Evolutionary conservation across 2,329 filamentous ascomycete species (phyloP), one percentile per base, ranked within the genome.

Genomic region (Arthroderma sp.): DNA sequence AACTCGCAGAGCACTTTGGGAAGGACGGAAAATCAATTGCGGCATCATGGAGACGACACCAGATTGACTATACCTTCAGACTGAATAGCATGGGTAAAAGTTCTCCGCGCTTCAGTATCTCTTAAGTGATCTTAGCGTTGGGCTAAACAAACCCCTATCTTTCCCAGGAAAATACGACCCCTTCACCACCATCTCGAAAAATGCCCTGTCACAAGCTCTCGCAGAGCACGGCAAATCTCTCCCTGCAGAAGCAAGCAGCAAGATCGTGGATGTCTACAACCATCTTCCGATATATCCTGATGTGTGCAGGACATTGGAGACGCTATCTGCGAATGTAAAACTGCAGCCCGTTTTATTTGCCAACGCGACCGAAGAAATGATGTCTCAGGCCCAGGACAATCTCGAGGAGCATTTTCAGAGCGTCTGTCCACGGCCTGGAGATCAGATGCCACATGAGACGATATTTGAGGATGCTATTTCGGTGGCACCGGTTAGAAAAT

Each of bases 21-120:
- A 58, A 73, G 29, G 74, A 77, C 4, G 77, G 78, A 2, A 61
- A 68, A 27, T 60, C 61, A 1, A 69, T 86, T 30, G 75, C 81
- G 4, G 59, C 70, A 10, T 61, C 75, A 55, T 86, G 82, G 75
- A 69, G 83, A 45, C 71, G 73, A 29, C 81, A 81, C 55, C 83
- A 87, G 60, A 67, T 87, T 6, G 83, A 86, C 61, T 88, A 86
- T 54, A 85, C 82, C 34, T 87, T 80, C 80, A 69, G 83, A 42
- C 63, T 82, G 51, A 86, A 80, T 55, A 80, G 77, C 68, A 87
- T 87, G 82, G 72, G 83, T 82, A 65, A 49, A 66, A 8, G 22
- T 9, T 2, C 8, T 11, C 32, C 11, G 9, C 3, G 32, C 15
- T 22, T 22, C 3, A 22, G 15, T 22, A 22, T 22, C 15, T 22